phyloP scores from a whole-genome alignment of 257 asterid genomes.

The Scutellaria barbata region DNA sequence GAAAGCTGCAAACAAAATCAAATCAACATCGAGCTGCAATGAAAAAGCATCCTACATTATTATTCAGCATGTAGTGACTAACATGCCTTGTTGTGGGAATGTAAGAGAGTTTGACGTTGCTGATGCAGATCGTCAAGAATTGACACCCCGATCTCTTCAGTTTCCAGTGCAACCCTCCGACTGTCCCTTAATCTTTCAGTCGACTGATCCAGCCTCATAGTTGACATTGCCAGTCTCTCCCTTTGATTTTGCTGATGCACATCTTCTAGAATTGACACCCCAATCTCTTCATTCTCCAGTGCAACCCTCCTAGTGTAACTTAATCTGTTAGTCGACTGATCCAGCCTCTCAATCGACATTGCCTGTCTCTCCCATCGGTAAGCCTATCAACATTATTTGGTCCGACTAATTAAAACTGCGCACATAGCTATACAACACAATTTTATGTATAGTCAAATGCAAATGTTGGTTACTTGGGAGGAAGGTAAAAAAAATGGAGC shows the following conservation, averaged over 20 bases:
- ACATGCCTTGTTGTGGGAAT: constrained; percentile 76
- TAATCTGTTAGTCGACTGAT: too few species aligned
- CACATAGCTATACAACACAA: not conserved
- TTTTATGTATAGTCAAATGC: constrained; percentile 10
- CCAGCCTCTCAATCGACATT: too few species aligned
- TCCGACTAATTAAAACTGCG: constrained; percentile 3
- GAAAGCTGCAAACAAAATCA: constrained; percentile 64
- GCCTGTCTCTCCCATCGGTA: too few species aligned
- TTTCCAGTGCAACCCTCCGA: constrained; percentile 82
- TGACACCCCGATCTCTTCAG: constrained; percentile 86
- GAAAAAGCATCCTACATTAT: not conserved
- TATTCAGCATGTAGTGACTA: not conserved
- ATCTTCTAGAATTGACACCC: too few species aligned
- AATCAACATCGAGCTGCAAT: not conserved
- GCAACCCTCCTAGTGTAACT: too few species aligned
- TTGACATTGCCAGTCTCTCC: constrained; percentile 79
- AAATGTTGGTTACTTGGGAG: constrained; percentile 12
- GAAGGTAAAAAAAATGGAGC: too few species aligned
- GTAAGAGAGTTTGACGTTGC: constrained; percentile 92
- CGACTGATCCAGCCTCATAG: constrained; percentile 81
- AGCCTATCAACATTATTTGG: constrained; percentile 52
- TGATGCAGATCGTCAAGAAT: constrained; percentile 89
- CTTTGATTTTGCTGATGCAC: constrained; percentile 67
- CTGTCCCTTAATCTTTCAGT: constrained; percentile 78
- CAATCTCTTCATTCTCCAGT: too few species aligned